phyloP scores from a whole-genome alignment of 192 early-diverging fungal genomes.

The Rhizoclosmatium globosum region DNA sequence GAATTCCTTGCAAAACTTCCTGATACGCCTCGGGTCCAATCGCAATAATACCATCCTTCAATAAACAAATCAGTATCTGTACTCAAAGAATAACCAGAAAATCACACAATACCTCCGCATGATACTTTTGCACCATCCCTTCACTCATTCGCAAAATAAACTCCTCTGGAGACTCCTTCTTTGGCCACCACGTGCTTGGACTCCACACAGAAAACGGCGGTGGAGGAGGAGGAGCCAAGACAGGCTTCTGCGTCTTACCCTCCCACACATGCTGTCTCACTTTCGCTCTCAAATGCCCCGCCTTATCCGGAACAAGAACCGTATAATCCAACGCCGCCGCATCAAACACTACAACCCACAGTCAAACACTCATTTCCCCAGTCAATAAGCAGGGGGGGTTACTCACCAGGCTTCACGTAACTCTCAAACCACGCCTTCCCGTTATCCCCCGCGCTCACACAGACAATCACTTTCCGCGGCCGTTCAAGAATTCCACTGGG shows the following conservation, averaged over 20 bases:
- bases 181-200: conserved; percentile 9
- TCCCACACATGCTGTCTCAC: conserved; percentile 21
- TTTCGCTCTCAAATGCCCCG: conserved; percentile 18
- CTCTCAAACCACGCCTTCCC: conserved; percentile 7
- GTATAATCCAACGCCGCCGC: conserved; percentile 30
- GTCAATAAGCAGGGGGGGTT: neutral
- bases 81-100: neutral
- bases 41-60: conserved; percentile 26
- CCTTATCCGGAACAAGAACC: neutral
- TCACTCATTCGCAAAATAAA: conserved; percentile 9
- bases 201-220: neutral
- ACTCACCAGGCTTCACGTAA: conserved; percentile 21
- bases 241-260: conserved; percentile 9
- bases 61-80: neutral
- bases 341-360: conserved; percentile 11
- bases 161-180: conserved; percentile 19
- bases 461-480: conserved; percentile 31
- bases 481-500: conserved; percentile 14
- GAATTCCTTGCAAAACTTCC: conserved; percentile 26
- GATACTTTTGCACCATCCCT: neutral
- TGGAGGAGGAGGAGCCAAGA: neutral
- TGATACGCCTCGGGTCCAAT: conserved; percentile 31
- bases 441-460: conserved; percentile 6
- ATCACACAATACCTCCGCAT: conserved; percentile 14
- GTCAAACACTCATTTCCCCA: too few relatives aligned